Base-by-base conservation (phyloP, 805 yeast genomes). In the Ogataea degrootiae region DNA sequence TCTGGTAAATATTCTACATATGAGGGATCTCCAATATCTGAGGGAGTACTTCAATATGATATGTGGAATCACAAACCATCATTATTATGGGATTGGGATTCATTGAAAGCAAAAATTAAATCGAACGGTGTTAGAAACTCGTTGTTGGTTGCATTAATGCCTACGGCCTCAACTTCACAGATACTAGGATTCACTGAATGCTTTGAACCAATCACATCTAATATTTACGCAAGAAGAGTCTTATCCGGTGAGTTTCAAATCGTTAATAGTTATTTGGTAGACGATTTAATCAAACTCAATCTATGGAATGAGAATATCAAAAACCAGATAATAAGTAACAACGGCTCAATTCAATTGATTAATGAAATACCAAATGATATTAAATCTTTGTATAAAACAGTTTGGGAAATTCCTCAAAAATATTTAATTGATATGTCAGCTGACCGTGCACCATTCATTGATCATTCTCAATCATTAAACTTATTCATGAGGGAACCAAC, bases 121-220 rank as follows among this genome's bases (percentile, higher is more conserved):
- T 66, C 69, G 52, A 68, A 80, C 59, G 98, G 98, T 42, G 59
- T 92, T 38, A 74, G 97, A 61, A 92, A 92, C 72, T 92, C 97
- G 5, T 70, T 92, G 47, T 66, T 91, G 16, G 87, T 91, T 34
- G 97, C 95, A 1, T 94, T 97, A 45, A 92, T 92, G 98, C 98
- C 98, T 39, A 92, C 98, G 16, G 98, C 98, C 2, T 89, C 97
- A 1, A 92, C 98, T 2, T 92, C 98, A 3, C 97, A 90, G 71
- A 91, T 92, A 44, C 73, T 92, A 44, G 98, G 97, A 37, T 88
- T 79, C 73, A 91, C 83, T 58, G 98, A 92, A 71, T 91, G 97
- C 69, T 92, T 92, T 66, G 99, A 92, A 68, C 98, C 99, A 12
- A 82, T 83, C 65, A 91, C 99, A 7, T 89, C 97, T 19, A 92